Conservation (phyloP, 1,284 basidiomycete species). For the Bjerkandera adusta region DNA sequence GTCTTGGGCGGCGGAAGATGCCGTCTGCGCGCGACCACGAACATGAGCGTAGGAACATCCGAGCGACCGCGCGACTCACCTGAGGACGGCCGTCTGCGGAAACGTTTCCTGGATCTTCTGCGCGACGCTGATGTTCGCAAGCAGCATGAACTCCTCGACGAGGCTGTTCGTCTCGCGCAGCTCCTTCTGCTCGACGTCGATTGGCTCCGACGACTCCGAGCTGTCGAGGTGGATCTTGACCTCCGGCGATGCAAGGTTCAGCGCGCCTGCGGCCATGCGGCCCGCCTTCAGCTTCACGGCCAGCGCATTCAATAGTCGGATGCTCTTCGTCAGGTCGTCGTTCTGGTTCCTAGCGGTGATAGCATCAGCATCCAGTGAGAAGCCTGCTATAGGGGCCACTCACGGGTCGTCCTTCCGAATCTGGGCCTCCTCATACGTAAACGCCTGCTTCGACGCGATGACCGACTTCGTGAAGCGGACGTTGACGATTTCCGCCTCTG, state of each 20-base stretch:
- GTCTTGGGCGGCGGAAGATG: slow-evolving; percentile 90
- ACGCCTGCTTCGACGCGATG: slow-evolving; percentile 95
- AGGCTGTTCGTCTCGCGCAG: slow-evolving; percentile 92
- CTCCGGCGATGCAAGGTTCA: slow-evolving; percentile 97
- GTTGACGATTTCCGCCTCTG: slow-evolving; percentile 86
- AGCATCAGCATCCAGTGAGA: too few relatives aligned
- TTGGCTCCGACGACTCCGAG: slow-evolving; percentile 90
- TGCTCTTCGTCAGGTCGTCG: slow-evolving; percentile 86
- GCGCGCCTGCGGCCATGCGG: slow-evolving; percentile 91
- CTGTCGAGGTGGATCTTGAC: slow-evolving; percentile 96
- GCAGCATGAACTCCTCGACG: slow-evolving; percentile 99
- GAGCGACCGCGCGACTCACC: slow-evolving; percentile 42
- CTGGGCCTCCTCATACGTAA: slow-evolving; percentile 98
- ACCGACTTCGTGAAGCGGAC: slow-evolving; percentile 95
- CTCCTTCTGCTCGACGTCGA: slow-evolving; percentile 98
- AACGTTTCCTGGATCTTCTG: slow-evolving; percentile 91
- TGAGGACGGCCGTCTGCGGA: slow-evolving; percentile 92
- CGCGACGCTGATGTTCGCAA: slow-evolving; percentile 96
- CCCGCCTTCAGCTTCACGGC: slow-evolving; percentile 85
- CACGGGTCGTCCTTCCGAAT: slow-evolving; percentile 55
- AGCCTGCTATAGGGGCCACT: too few relatives aligned
- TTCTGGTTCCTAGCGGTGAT: slow-evolving; percentile 59
- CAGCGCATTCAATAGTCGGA: slow-evolving; percentile 87
- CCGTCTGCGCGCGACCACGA: slow-evolving; percentile 50
- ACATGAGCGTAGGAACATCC: background rate